Base-by-base conservation (phyloP, 352 stramenopile species). In the Aphanomyces astaci region DNA sequence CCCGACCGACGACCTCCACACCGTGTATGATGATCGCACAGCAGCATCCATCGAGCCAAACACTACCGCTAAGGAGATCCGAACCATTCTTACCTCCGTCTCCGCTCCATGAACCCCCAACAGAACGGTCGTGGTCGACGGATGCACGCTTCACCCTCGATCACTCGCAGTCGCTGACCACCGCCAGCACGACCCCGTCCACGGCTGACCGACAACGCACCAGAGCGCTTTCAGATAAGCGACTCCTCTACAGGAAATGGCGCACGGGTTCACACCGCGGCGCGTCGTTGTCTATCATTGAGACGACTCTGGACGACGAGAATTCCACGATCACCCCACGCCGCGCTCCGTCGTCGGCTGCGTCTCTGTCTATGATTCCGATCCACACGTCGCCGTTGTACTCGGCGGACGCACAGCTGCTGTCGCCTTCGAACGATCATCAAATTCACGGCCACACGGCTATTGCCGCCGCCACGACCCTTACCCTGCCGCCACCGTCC, bases 201-300 rank as follows among this genome's bases (percentile, higher is more conserved):
- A 59, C 51, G 22, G 25, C 22, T 30, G 24, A 59, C 51, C 0
- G 19, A 36, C 13, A 28, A 59, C 51, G 30, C 4, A 53, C 45
- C 9, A 53, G 46, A 27, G 31, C 36, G 36, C 36, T 80, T 39
- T 85, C 82, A 22, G 82, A 90, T 71, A 78, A 81, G 60, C 82
- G 85, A 10, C 66, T 93, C 48, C 74, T 89, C 57, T 93, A 93
- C 55, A 80, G 85, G 56, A 77, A 91, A 76, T 91, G 85, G 85
- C 82, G 85, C 66, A 89, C 82, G 22, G 73, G 78, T 46, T 80
- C 81, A 30, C 75, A 82, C 68, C 67, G 80, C 3, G 78, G 76
- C 25, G 76, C 70, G 1, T 76, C 81, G 9, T 45, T 59, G 3
- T 30, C 60, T 4, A n/a, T 45, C 22, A 25, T 32, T 11, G 28